A percentile compares a stretch with the other conserved stretches of the same genome.
phyloP scores from a whole-genome alignment of 2,329 filamentous ascomycete species.

The Epichloe brachyelytri region DNA sequence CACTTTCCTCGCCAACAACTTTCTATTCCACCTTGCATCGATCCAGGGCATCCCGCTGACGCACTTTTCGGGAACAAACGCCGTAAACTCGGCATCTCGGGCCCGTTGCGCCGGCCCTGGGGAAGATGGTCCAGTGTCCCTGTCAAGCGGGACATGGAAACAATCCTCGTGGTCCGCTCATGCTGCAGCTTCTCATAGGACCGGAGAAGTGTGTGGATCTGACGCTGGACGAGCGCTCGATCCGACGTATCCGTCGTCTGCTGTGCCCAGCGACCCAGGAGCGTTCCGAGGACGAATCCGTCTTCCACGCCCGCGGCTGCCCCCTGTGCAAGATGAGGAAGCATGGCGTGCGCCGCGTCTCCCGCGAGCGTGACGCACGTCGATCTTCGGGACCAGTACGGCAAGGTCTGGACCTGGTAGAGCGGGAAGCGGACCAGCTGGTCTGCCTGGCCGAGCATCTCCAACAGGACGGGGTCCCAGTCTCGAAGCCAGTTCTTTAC shows the following conservation, averaged over 20 bases:
- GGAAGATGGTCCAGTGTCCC: conserved; percentile 6
- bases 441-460: conserved; percentile 2
- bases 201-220: conserved; percentile 1
- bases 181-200: conserved; percentile 5
- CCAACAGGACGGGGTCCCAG: conserved; percentile 6
- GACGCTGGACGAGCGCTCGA: not conserved
- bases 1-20: conserved; percentile 4
- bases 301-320: conserved; percentile 16
- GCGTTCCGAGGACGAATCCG: conserved; percentile 11
- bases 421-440: conserved; percentile 7
- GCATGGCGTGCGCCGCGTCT: conserved; percentile 11
- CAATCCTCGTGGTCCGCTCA: conserved; percentile 3
- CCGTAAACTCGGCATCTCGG: conserved; percentile 6
- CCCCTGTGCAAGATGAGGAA: conserved; percentile 15
- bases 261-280: conserved; percentile 14
- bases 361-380: conserved; percentile 7
- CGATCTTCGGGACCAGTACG: conserved; percentile 4
- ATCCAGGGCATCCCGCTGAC: conserved; percentile 8
- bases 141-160: conserved; percentile 2
- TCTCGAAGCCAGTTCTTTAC: not conserved
- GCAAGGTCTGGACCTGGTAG: conserved; percentile 3
- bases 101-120: conserved; percentile 1
- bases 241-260: not conserved
- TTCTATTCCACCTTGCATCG: conserved; percentile 5
- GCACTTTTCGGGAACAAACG: conserved; percentile 1